phyloP scores from a whole-genome alignment of 2,329 filamentous ascomycete species.

The Claviceps africana region DNA sequence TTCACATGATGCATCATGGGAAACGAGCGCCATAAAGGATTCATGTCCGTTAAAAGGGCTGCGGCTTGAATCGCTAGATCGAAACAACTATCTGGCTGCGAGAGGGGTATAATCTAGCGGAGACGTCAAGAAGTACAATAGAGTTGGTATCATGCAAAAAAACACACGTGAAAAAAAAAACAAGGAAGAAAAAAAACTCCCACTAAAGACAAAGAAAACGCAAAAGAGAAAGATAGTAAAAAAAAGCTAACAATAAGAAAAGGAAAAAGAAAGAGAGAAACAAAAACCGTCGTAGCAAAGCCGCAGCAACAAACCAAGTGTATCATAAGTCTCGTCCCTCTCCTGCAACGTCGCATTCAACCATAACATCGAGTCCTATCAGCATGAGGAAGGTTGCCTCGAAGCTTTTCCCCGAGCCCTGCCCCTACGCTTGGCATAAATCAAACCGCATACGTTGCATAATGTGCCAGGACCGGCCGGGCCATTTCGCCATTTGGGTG shows the following conservation, averaged over 20 bases:
- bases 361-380: background rate
- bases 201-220: background rate
- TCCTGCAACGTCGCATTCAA: background rate
- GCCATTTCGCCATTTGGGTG: slow-evolving; percentile 61
- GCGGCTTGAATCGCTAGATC: background rate
- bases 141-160: background rate
- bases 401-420: background rate
- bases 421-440: slow-evolving; percentile 15
- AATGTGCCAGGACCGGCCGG: slow-evolving; percentile 60
- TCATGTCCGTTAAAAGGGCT: background rate
- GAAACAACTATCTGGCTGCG: background rate
- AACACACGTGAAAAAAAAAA: no score
- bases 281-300: background rate
- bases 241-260: background rate
- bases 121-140: background rate
- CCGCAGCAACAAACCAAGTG: background rate
- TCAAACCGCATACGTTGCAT: slow-evolving; percentile 60
- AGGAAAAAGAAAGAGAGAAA: background rate
- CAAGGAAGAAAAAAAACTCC: background rate
- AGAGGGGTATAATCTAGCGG: background rate
- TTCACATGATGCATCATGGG: background rate
- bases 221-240: background rate
- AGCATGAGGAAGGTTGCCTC: slow-evolving; percentile 4
- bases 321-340: background rate
- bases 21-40: background rate